These are phyloP conservation scores for Fusarium xyrophilum DNA, from an alignment of 2,329 filamentous ascomycete species.

Conservation along the genomic window DNA sequence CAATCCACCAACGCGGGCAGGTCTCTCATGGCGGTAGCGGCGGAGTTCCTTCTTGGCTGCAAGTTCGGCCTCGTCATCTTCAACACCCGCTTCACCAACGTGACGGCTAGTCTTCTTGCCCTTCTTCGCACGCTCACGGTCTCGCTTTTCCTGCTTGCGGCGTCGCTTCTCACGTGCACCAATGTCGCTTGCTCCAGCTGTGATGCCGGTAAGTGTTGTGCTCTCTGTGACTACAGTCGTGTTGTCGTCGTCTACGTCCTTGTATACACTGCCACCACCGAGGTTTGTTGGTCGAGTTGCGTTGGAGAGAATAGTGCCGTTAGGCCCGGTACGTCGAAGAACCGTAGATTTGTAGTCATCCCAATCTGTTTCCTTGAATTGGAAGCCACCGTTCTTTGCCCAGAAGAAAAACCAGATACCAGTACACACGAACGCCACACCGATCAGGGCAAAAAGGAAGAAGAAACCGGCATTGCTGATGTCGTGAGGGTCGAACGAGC, in stretches of 20 bases:
- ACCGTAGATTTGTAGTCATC: slow-evolving; percentile 98
- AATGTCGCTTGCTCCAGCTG: slow-evolving; percentile 64
- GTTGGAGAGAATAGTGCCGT: slow-evolving; percentile 83
- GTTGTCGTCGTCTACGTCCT: slow-evolving; percentile 65
- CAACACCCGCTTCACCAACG: slow-evolving; percentile 64
- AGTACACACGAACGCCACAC: slow-evolving; percentile 74
- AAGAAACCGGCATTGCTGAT: slow-evolving; percentile 78
- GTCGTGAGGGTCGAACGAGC: slow-evolving; percentile 60
- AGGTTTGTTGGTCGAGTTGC: slow-evolving; percentile 83
- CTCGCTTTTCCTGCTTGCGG: slow-evolving; percentile 59
- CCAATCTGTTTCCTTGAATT: slow-evolving; percentile 87
- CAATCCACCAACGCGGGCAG: slow-evolving; percentile 86
- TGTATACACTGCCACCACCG: slow-evolving; percentile 86
- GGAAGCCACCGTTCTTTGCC: slow-evolving; percentile 94
- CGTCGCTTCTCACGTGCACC: slow-evolving; percentile 63
- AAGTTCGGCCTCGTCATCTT: slow-evolving; percentile 71
- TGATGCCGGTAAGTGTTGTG: slow-evolving; percentile 61
- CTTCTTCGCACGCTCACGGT: slow-evolving; percentile 49
- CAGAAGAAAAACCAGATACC: slow-evolving; percentile 99
- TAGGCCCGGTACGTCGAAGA: slow-evolving; percentile 83
- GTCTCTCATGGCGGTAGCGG: slow-evolving; percentile 84
- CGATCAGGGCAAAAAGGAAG: slow-evolving; percentile 84
- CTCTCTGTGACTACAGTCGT: slow-evolving; percentile 56
- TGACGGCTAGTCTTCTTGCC: slow-evolving; percentile 56
- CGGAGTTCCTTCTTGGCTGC: slow-evolving; percentile 73